Conservation (phyloP, 371 early-diverging fungal species). For the Phascolomyces articulosus region DNA sequence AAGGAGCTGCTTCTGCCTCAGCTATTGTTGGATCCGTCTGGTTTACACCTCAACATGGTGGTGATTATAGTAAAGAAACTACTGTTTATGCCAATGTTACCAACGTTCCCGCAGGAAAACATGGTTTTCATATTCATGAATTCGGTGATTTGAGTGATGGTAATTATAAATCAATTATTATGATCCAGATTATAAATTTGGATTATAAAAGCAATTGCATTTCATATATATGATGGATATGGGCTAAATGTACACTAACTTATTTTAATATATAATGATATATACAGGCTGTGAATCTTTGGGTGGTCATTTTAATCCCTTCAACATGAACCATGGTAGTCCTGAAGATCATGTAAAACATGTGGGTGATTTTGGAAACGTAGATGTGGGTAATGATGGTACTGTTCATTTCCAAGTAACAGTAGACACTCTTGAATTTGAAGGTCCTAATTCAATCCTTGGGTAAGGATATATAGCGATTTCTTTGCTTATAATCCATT, state of each 20-base stretch:
- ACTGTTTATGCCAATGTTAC: not conserved
- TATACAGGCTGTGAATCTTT: constrained; percentile 72
- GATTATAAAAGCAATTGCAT: no score
- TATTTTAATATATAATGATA: no score
- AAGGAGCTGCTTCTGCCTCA: not conserved
- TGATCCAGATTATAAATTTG: no score
- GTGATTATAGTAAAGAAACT: not conserved
- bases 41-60: not conserved
- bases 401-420: constrained; percentile 48
- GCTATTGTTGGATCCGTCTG: not conserved
- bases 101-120: constrained; percentile 26
- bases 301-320: constrained; percentile 85
- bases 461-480: constrained; percentile 47
- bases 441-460: constrained; percentile 74
- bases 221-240: no score
- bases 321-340: constrained; percentile 77
- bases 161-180: constrained; percentile 4
- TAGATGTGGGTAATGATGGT: constrained; percentile 60
- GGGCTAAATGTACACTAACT: no score
- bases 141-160: constrained; percentile 79
- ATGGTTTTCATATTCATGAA: constrained; percentile 89
- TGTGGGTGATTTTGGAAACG: constrained; percentile 90
- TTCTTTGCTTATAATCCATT: not conserved
- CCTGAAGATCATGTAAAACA: constrained; percentile 70
- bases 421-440: constrained; percentile 67